Conservation (phyloP, 2,329 filamentous ascomycete genomes). For the Xylariaceae sp. region DNA sequence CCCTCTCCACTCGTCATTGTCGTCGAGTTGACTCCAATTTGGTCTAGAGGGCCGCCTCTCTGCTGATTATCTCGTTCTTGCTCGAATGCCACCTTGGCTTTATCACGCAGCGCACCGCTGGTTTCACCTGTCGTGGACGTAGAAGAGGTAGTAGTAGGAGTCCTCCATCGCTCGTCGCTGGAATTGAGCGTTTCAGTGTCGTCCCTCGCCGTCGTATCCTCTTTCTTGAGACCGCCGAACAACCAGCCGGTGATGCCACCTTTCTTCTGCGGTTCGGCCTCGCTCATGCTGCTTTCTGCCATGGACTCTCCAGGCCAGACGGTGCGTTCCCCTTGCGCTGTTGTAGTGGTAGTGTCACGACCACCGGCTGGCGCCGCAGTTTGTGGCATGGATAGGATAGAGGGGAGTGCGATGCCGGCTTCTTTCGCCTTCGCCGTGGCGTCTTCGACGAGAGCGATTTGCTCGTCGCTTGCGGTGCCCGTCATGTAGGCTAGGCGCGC, state of each 20-base stretch:
- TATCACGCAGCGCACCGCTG: constrained; percentile 45
- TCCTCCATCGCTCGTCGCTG: constrained; percentile 21
- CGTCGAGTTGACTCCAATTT: constrained; percentile 50
- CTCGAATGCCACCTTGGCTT: constrained; percentile 54
- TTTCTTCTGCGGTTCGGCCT: constrained; percentile 31
- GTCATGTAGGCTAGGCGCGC: constrained; percentile 67
- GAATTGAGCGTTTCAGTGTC: constrained; percentile 28
- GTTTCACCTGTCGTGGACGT: constrained; percentile 38
- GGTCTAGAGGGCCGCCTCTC: constrained; percentile 58
- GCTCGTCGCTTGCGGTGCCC: constrained; percentile 62
- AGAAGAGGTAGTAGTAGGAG: constrained; percentile 4
- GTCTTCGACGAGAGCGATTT: constrained; percentile 63
- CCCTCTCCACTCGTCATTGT: constrained; percentile 30
- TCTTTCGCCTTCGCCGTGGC: constrained; percentile 57
- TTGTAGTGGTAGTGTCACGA: constrained; percentile 43
- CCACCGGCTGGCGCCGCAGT: constrained; percentile 30
- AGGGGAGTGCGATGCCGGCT: constrained; percentile 55
- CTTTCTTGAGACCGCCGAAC: constrained; percentile 48
- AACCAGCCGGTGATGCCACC: constrained; percentile 46
- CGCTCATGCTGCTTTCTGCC: constrained; percentile 28
- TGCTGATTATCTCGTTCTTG: constrained; percentile 59
- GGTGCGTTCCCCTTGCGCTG: constrained; percentile 30
- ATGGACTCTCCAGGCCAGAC: constrained; percentile 37
- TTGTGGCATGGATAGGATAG: constrained; percentile 55
- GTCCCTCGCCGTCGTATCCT: constrained; percentile 22